Conservation (phyloP, 1,139 yeast species). For the Yueomyces sp. region DNA sequence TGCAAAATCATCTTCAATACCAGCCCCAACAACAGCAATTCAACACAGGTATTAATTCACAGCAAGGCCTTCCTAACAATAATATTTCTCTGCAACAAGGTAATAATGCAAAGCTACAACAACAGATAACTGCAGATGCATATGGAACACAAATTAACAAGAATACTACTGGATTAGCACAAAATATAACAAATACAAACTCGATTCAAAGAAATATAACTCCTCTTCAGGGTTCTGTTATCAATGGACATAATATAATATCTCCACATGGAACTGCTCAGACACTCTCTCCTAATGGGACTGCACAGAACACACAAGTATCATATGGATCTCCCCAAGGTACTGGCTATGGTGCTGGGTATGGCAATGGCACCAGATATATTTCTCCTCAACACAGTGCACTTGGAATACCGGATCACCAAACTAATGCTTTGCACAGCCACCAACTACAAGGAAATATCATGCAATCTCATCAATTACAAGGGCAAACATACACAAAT, state of each 20-base stretch:
- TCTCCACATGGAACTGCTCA: neutral
- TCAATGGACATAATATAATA: neutral
- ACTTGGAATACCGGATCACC: slow-evolving; percentile 3
- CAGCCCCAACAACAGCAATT: neutral
- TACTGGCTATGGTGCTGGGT: slow-evolving; percentile 4
- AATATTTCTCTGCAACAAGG: neutral
- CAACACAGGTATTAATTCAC: neutral
- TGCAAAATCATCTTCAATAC: neutral
- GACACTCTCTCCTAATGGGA: neutral
- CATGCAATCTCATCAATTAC: slow-evolving; percentile 1
- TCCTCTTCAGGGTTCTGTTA: neutral
- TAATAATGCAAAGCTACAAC: neutral
- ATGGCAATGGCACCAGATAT: neutral
- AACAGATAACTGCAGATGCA: no score
- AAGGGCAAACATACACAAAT: neutral
- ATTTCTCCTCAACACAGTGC: slow-evolving; percentile 5
- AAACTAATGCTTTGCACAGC: slow-evolving; percentile 2
- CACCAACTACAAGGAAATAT: slow-evolving; percentile 4
- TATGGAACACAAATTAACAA: no score
- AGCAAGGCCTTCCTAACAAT: neutral
- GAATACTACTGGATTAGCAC: neutral
- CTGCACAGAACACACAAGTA: neutral
- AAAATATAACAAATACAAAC: neutral
- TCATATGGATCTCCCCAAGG: slow-evolving; percentile 6
- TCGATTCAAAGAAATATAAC: neutral